These are phyloP conservation scores for Globisporangium cederbergense DNA, from an alignment of 352 stramenopile species.

Conservation along the genomic window DNA sequence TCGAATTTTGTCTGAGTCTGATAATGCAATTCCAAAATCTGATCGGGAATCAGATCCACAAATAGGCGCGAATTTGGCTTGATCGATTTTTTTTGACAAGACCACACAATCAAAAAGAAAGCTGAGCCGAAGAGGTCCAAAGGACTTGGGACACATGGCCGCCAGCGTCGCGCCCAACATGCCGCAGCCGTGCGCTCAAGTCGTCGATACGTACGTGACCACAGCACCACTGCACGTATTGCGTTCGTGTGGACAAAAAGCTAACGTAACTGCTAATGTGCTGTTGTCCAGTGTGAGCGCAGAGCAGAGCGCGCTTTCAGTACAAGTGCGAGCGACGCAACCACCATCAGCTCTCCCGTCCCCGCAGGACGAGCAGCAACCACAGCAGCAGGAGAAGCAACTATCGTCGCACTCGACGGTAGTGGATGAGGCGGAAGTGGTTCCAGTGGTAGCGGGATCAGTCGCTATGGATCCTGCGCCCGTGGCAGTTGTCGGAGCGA, in stretches of 20 bases:
- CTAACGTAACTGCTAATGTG: neutral
- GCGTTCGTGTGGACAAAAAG: neutral
- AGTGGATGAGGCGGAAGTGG: neutral
- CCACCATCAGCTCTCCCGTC: neutral
- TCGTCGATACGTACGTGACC: neutral
- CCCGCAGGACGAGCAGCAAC: neutral
- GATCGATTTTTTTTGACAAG: neutral
- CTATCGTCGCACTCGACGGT: neutral
- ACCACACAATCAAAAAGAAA: neutral
- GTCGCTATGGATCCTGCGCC: slow-evolving; percentile 10
- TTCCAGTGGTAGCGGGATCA: neutral
- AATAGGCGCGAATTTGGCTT: slow-evolving; percentile 1
- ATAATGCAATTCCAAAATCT: neutral
- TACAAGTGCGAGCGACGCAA: neutral
- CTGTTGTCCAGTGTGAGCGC: neutral
- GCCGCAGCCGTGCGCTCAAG: slow-evolving; percentile 16
- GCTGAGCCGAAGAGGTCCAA: neutral
- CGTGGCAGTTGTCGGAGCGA: slow-evolving; percentile 12
- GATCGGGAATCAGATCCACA: neutral
- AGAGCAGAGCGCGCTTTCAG: neutral
- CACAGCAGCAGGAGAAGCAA: neutral
- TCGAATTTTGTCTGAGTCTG: neutral
- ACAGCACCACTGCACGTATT: neutral
- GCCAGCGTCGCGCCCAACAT: slow-evolving; percentile 26
- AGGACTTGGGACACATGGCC: slow-evolving; percentile 19